A percentile compares a stretch with the other conserved stretches of the same genome.
Evolutionary conservation across 352 stramenopile species (phyloP).

Genomic region (Globisporangium lucens): DNA sequence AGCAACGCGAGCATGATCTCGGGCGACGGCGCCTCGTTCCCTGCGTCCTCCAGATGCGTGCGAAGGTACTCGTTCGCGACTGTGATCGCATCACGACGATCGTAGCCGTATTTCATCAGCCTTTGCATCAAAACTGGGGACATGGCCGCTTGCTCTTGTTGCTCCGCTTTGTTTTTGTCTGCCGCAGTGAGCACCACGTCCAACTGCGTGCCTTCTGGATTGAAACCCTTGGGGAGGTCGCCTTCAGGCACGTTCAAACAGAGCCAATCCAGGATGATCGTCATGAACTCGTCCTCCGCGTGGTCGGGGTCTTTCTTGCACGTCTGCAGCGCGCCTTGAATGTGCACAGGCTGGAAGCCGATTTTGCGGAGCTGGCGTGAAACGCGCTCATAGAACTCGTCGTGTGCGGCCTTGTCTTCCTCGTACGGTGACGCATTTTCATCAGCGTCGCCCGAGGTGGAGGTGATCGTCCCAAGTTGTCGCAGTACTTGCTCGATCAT

Average conservation of each 20-base stretch:
- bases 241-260: slow-evolving; percentile 75
- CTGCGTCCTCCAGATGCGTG: slow-evolving; percentile 16
- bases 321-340: slow-evolving; percentile 39
- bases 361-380: slow-evolving; percentile 39
- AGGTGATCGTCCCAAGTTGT: slow-evolving; percentile 31
- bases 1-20: slow-evolving; percentile 38
- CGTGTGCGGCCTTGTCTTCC: slow-evolving; percentile 11
- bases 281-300: slow-evolving; percentile 32
- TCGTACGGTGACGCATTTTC: slow-evolving; percentile 1
- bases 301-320: slow-evolving; percentile 25
- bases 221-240: slow-evolving; percentile 82
- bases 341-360: slow-evolving; percentile 52
- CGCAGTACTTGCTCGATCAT: slow-evolving; percentile 86
- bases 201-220: slow-evolving; percentile 86
- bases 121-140: slow-evolving; percentile 52
- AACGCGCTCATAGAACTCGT: slow-evolving; percentile 25
- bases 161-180: slow-evolving; percentile 7
- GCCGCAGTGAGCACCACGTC: slow-evolving; percentile 59
- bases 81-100: slow-evolving; percentile 45
- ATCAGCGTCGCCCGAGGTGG: slow-evolving; percentile 17
- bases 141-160: slow-evolving; percentile 15
- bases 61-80: slow-evolving; percentile 45
- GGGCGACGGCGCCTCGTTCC: slow-evolving; percentile 36
- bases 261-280: slow-evolving; percentile 70
- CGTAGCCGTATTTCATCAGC: slow-evolving; percentile 81